These are phyloP conservation scores for Thielaviopsis musarum DNA, from an alignment of 2,329 filamentous ascomycete genomes.

Conservation along the genomic window DNA sequence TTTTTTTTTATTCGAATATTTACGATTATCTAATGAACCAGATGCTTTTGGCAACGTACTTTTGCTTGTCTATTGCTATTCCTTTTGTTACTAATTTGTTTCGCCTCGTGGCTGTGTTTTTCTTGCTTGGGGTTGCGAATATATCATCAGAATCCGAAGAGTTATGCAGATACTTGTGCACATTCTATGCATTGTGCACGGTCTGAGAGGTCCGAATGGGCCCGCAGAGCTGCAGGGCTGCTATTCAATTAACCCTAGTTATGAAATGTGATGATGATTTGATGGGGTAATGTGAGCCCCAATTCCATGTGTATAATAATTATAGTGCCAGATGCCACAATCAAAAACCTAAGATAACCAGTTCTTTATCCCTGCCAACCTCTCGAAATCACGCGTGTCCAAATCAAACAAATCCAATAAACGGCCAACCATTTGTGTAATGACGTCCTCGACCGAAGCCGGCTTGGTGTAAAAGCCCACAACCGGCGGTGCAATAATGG, in stretches of 20 bases:
- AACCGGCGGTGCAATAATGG: slow-evolving; percentile 28
- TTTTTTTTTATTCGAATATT: slow-evolving; percentile 9
- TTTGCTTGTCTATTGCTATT: background rate
- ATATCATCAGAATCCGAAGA: too few species aligned
- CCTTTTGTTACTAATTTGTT: background rate
- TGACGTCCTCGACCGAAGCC: slow-evolving; percentile 22
- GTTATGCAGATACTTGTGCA: too few species aligned
- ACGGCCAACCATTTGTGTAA: slow-evolving; percentile 28
- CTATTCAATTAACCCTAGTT: too few species aligned
- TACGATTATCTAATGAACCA: background rate
- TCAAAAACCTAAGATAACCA: background rate
- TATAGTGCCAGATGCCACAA: too few species aligned
- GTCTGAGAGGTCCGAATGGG: too few species aligned
- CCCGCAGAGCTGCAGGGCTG: too few species aligned
- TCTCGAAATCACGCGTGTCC: slow-evolving; percentile 23
- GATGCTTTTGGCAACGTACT: background rate
- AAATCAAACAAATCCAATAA: slow-evolving; percentile 29
- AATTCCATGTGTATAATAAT: too few species aligned
- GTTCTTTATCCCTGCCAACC: slow-evolving; percentile 20
- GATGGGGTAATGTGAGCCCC: too few species aligned
- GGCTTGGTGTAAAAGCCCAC: slow-evolving; percentile 27
- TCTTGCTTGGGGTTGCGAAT: background rate
- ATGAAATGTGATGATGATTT: too few species aligned
- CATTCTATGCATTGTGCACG: too few species aligned
- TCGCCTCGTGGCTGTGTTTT: background rate